Percentiles rank a stretch among this genome's conserved stretches.
Evolutionary conservation across 257 asterid genomes (phyloP).

Genomic region (Solanum habrochaites): DNA sequence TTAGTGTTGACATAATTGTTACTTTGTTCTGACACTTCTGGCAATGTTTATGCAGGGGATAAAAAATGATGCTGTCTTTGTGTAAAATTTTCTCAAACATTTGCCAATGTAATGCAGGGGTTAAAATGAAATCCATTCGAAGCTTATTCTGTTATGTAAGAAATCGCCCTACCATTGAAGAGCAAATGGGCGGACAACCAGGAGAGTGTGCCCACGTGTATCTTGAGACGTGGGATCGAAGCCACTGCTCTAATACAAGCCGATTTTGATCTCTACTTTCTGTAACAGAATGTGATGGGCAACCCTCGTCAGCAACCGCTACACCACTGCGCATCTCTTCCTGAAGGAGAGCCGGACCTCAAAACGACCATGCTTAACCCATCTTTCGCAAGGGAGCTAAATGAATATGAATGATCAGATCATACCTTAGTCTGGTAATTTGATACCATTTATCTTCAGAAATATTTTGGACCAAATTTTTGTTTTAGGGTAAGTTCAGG

Average conservation of each 20-base stretch:
- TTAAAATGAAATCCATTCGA: slow-evolving; percentile 37
- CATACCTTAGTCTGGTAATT: not conserved
- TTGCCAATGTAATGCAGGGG: slow-evolving; percentile 34
- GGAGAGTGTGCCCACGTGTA: slow-evolving; percentile 66
- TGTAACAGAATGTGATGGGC: slow-evolving; percentile 53
- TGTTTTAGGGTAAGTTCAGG: not conserved
- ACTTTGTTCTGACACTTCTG: not conserved
- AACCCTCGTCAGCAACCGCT: slow-evolving; percentile 22
- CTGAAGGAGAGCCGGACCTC: slow-evolving; percentile 12
- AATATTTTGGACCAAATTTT: not conserved
- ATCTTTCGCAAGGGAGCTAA: not conserved
- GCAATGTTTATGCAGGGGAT: slow-evolving; percentile 33
- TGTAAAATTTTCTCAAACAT: not conserved
- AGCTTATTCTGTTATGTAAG: slow-evolving; percentile 60
- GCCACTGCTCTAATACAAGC: slow-evolving; percentile 69
- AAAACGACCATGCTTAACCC: not conserved
- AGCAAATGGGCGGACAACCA: slow-evolving; percentile 77
- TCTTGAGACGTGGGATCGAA: slow-evolving; percentile 86
- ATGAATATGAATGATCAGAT: not conserved
- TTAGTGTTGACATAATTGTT: not conserved
- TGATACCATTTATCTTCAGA: not conserved
- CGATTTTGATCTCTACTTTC: slow-evolving; percentile 55
- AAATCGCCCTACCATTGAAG: slow-evolving; percentile 86
- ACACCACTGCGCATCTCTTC: slow-evolving; percentile 2
- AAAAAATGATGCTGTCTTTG: slow-evolving; percentile 33